These are phyloP conservation scores for Dictyostelium capitatum DNA, from an alignment of 78 protist species.

Conservation along the genomic window DNA sequence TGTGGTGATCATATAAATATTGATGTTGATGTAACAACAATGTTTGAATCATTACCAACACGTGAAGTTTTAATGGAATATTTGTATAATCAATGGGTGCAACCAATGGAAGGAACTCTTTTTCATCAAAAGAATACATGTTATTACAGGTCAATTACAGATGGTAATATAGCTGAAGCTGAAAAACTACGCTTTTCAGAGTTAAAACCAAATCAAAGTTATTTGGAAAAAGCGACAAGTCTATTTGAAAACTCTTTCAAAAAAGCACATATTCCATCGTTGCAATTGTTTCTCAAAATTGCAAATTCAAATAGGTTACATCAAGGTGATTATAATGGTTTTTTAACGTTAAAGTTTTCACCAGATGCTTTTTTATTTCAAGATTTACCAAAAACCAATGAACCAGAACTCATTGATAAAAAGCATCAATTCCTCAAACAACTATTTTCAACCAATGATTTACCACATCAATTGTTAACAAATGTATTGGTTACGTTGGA, in stretches of 20 bases:
- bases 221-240: not conserved
- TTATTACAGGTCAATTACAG: not conserved
- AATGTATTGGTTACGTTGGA: not conserved
- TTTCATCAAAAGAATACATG: conserved; percentile 6
- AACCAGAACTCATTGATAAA: too few species aligned
- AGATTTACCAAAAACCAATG: not conserved
- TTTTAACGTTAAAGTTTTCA: too few species aligned
- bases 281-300: not conserved
- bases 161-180: not conserved
- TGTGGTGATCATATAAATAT: not conserved
- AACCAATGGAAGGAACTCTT: not conserved
- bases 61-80: not conserved
- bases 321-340: not conserved
- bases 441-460: too few species aligned
- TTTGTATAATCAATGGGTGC: not conserved
- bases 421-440: too few species aligned
- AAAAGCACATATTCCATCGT: not conserved
- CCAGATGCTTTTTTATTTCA: not conserved
- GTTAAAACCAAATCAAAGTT: not conserved
- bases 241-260: conserved; percentile 4
- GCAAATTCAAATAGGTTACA: not conserved
- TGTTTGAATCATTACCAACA: not conserved
- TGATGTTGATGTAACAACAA: not conserved
- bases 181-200: not conserved
- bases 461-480: not conserved